A percentile compares a stretch with the other conserved stretches of the same genome.
phyloP scores from a whole-genome alignment of 306 rosid species.

The Corylus avellana region DNA sequence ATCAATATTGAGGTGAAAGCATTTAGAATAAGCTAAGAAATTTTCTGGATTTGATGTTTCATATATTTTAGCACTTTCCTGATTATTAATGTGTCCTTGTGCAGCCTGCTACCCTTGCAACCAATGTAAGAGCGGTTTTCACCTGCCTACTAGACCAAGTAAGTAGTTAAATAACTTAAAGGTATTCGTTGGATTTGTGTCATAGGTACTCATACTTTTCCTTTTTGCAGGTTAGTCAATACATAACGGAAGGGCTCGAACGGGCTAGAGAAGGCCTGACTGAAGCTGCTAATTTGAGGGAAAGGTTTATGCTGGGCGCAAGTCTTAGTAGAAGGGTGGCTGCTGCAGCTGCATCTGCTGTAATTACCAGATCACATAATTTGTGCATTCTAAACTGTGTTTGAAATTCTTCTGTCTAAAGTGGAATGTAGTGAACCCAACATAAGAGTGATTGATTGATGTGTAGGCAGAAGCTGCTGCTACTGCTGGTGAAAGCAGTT shows the following conservation, averaged over 20 bases:
- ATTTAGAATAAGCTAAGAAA: not conserved
- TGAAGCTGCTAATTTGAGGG: slow-evolving; percentile 97
- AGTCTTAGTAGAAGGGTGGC: slow-evolving; percentile 91
- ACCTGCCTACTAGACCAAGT: slow-evolving; percentile 96
- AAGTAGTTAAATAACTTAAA: slow-evolving; percentile 43
- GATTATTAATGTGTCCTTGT: slow-evolving; percentile 24
- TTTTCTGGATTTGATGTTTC: slow-evolving; percentile 8
- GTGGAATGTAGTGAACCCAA: slow-evolving; percentile 26
- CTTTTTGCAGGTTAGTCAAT: slow-evolving; percentile 80
- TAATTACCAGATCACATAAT: slow-evolving; percentile 41
- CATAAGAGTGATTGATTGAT: slow-evolving; percentile 37
- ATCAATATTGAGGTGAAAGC: not conserved
- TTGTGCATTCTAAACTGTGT: slow-evolving; percentile 30
- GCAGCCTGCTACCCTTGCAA: slow-evolving; percentile 87
- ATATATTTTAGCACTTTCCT: slow-evolving; percentile 1
- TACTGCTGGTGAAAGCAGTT: slow-evolving; percentile 99
- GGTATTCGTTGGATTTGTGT: slow-evolving; percentile 28
- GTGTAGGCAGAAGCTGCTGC: slow-evolving; percentile 99
- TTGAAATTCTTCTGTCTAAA: slow-evolving; percentile 1
- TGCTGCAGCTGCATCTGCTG: slow-evolving; percentile 99
- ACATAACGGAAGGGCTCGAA: slow-evolving; percentile 95
- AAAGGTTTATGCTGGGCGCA: slow-evolving; percentile 81
- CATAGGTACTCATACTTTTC: slow-evolving; percentile 21
- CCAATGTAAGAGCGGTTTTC: slow-evolving; percentile 84
- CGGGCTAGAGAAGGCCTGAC: slow-evolving; percentile 90